A percentile compares a stretch with the other conserved stretches of the same genome.
phyloP scores from a whole-genome alignment of 441 rosid genomes.

The Corymbia citriodora region DNA sequence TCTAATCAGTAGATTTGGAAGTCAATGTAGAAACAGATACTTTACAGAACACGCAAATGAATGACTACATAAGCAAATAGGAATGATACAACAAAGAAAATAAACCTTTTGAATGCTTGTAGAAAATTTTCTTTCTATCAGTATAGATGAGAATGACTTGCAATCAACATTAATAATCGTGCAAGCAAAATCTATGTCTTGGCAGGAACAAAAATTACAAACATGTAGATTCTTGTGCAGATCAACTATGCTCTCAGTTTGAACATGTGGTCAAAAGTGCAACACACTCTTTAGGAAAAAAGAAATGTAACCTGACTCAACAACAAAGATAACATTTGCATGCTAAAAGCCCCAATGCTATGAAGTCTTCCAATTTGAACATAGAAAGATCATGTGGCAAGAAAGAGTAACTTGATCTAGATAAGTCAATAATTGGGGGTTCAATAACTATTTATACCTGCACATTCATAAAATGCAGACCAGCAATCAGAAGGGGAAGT shows the following conservation, averaged over 20 bases:
- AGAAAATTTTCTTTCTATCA: neutral
- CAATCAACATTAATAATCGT: neutral
- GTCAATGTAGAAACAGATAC: neutral
- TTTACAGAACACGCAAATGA: neutral
- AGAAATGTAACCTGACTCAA: neutral
- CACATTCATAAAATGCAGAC: slow-evolving; percentile 68
- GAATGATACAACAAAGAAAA: neutral
- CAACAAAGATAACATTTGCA: neutral
- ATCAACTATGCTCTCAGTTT: neutral
- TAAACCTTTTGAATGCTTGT: neutral
- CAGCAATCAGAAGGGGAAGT: slow-evolving; percentile 68
- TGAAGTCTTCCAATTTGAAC: neutral
- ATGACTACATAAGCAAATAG: neutral
- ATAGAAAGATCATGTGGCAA: neutral
- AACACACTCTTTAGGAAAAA: neutral
- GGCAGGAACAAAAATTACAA: neutral
- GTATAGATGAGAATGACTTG: neutral
- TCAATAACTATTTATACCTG: slow-evolving; percentile 41
- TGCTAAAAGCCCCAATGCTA: neutral
- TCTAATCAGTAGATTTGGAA: neutral
- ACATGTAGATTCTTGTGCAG: neutral
- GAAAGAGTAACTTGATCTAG: neutral
- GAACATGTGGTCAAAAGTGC: neutral
- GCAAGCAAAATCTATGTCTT: neutral
- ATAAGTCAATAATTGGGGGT: neutral